Conservation (phyloP, 108 stramenopile species). For the Cylindrotheca fusiformis region DNA sequence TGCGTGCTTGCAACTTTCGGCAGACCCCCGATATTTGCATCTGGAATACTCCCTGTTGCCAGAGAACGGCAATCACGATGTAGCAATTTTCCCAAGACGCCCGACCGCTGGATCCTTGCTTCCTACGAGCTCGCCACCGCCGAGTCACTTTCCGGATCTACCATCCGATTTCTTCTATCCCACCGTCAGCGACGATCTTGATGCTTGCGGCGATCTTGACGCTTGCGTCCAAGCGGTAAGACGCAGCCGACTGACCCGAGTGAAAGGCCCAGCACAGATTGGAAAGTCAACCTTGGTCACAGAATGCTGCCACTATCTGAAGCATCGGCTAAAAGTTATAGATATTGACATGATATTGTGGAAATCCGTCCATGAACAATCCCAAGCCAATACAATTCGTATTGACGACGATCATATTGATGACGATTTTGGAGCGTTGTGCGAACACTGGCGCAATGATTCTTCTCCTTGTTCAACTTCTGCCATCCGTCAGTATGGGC, state of each 20-base stretch:
- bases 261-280: neutral
- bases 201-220: too few relatives aligned
- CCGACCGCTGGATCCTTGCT: too few relatives aligned
- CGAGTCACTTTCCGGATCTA: too few relatives aligned
- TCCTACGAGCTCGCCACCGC: too few relatives aligned
- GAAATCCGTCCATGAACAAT: neutral
- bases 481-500: neutral
- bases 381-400: neutral
- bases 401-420: neutral
- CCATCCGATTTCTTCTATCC: too few relatives aligned
- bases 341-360: neutral
- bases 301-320: neutral
- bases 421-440: neutral
- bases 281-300: neutral
- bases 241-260: neutral
- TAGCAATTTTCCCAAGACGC: neutral
- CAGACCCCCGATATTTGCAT: neutral
- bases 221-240: neutral
- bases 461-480: neutral
- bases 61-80: neutral
- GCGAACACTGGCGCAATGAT: neutral
- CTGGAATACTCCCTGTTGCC: neutral
- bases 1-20: neutral
- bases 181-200: too few relatives aligned
- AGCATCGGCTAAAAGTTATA: neutral